Conservation (phyloP, 768 basidiomycete genomes). For the Jaapia argillacea region DNA sequence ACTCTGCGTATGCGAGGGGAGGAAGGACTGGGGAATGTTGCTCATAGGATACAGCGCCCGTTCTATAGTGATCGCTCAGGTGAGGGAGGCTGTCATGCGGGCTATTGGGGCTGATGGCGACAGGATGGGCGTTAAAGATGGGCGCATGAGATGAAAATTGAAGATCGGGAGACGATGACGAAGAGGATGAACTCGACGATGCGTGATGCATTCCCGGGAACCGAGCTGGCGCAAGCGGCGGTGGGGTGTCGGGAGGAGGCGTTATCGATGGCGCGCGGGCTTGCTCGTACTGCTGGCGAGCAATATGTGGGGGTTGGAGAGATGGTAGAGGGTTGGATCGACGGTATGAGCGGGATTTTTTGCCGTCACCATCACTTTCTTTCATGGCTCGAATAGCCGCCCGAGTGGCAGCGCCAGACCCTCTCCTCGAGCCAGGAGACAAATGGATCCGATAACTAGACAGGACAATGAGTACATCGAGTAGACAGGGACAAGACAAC, state of each 20-base stretch:
- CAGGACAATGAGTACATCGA: not conserved
- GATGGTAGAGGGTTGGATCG: conserved; percentile 3
- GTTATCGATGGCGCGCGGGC: not conserved
- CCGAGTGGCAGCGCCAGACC: conserved; percentile 43
- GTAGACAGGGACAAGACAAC: conserved; percentile 1
- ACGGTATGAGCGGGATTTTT: conserved; percentile 4
- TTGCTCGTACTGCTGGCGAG: not conserved
- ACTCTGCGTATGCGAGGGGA: too few species aligned
- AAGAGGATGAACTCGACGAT: too few species aligned
- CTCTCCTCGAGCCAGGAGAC: conserved; percentile 68
- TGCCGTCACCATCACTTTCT: conserved; percentile 15
- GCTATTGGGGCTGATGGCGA: not conserved
- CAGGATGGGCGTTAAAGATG: not conserved
- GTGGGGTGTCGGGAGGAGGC: not conserved
- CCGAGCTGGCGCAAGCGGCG: not conserved
- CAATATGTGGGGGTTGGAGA: not conserved
- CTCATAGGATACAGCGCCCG: too few species aligned
- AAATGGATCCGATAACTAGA: conserved; percentile 72
- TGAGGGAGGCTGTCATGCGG: not conserved
- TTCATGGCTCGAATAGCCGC: conserved; percentile 49
- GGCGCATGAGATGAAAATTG: not conserved
- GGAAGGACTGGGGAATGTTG: too few species aligned
- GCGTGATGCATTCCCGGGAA: too few species aligned
- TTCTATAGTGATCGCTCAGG: not conserved
- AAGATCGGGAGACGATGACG: not conserved